A percentile compares a stretch with the other conserved stretches of the same genome.
These are phyloP conservation scores for Blastobotrys indianensis DNA, from an alignment of 1,139 yeast species.

Conservation along the genomic window DNA sequence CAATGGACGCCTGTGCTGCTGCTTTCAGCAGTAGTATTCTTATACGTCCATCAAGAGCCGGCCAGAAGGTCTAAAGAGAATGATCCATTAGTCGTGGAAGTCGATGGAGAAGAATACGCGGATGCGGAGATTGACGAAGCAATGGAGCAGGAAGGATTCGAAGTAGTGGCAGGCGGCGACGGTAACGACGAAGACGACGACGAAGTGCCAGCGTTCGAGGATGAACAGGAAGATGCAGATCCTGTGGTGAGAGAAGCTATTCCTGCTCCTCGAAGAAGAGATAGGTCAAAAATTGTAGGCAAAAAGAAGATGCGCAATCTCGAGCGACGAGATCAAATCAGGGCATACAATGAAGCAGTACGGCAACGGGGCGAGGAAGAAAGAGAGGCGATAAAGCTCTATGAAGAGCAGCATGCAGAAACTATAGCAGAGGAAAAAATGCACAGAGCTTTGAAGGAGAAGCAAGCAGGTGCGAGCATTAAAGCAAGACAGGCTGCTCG, in stretches of 20 bases:
- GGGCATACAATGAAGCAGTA: conserved; percentile 31
- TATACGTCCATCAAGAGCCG: conserved; percentile 3
- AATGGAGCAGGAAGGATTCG: conserved; percentile 10
- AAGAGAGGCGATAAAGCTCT: conserved; percentile 20
- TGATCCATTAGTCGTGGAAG: too few species aligned
- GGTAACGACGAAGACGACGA: conserved; percentile 9
- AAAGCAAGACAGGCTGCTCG: conserved; percentile 21
- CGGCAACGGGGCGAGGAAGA: conserved; percentile 29
- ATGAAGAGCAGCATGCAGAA: conserved; percentile 29
- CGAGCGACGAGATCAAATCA: conserved; percentile 28
- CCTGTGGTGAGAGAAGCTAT: not conserved
- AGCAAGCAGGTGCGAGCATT: conserved; percentile 15
- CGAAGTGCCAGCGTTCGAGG: conserved; percentile 10
- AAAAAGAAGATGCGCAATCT: conserved; percentile 32
- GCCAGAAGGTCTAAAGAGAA: not conserved
- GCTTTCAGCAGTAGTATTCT: conserved; percentile 6
- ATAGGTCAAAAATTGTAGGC: conserved; percentile 25
- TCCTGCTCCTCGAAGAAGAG: conserved; percentile 3
- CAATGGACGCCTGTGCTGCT: conserved; percentile 12
- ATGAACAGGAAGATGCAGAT: conserved; percentile 1
- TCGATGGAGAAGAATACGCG: conserved; percentile 1
- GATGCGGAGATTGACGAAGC: conserved; percentile 9
- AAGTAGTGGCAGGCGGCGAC: conserved; percentile 10
- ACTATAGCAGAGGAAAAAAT: conserved; percentile 27
- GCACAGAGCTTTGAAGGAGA: conserved; percentile 12